Evolutionary conservation across 2,329 filamentous ascomycete genomes (phyloP).

Genomic region (Sporothrix curviconia): DNA sequence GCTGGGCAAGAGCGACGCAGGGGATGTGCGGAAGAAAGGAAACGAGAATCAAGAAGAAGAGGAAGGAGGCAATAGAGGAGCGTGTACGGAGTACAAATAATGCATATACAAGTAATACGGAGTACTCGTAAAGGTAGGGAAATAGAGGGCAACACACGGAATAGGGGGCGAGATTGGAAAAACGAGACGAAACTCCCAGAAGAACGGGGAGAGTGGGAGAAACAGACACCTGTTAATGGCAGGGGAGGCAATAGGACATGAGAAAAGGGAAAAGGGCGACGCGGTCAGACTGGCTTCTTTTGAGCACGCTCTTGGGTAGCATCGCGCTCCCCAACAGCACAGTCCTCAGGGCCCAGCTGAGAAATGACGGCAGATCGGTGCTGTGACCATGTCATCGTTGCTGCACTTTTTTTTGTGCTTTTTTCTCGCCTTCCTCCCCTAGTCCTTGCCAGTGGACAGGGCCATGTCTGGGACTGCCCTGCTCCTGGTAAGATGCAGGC

Average conservation of each 20-base stretch:
- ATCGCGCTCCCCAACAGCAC: neutral
- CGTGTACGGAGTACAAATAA: neutral
- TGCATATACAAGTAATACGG: neutral
- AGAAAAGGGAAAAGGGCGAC: neutral
- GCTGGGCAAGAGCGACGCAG: neutral
- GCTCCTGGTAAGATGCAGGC: too few relatives aligned
- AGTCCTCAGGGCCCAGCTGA: slow-evolving; percentile 7
- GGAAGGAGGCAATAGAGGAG: neutral
- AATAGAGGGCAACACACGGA: too few relatives aligned
- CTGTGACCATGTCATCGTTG: slow-evolving; percentile 1
- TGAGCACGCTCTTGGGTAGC: slow-evolving; percentile 8
- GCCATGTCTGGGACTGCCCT: too few relatives aligned
- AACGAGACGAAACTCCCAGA: too few relatives aligned
- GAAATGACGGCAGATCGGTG: slow-evolving; percentile 3
- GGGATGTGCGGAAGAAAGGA: slow-evolving; percentile 2
- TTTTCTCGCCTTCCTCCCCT: too few relatives aligned
- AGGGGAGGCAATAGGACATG: neutral
- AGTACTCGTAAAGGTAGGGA: neutral
- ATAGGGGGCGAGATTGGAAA: too few relatives aligned
- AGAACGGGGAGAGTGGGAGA: too few relatives aligned
- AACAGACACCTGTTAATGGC: neutral
- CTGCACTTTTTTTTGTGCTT: neutral
- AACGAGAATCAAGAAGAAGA: neutral
- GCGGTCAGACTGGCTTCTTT: neutral
- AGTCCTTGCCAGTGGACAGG: too few relatives aligned